These are phyloP conservation scores for Pseudopithomyces chartarum DNA, from an alignment of 2,329 filamentous ascomycete species.

Conservation along the genomic window DNA sequence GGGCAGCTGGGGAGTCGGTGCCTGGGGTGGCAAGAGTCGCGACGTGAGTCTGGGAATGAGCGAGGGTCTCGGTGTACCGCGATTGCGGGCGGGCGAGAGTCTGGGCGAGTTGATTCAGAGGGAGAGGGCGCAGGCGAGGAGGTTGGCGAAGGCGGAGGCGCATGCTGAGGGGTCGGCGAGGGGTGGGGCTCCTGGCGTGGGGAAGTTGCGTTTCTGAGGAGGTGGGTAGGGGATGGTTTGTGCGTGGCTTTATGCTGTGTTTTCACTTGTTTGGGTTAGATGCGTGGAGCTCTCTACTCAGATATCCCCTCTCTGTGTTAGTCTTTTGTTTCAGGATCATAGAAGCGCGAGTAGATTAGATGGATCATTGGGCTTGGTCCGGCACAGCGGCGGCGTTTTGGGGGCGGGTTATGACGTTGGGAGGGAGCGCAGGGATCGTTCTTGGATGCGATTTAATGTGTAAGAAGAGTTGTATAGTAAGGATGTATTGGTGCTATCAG, in stretches of 20 bases:
- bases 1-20: conserved; percentile 22
- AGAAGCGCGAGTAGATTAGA: conserved; percentile 7
- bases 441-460: neutral
- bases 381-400: conserved; percentile 20
- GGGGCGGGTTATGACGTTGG: neutral
- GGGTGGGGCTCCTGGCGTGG: neutral
- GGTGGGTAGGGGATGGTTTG: neutral
- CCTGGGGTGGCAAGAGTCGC: conserved; percentile 23
- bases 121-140: conserved; percentile 31
- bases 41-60: conserved; percentile 8
- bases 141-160: conserved; percentile 34
- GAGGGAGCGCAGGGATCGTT: neutral
- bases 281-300: conserved; percentile 24
- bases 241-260: neutral
- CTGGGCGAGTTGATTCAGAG: conserved; percentile 32
- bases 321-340: neutral
- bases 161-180: conserved; percentile 23
- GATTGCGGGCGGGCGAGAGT: conserved; percentile 25
- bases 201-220: conserved; percentile 1
- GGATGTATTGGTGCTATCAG: too few species aligned
- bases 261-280: conserved; percentile 5
- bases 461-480: neutral
- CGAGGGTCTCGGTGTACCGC: conserved; percentile 17
- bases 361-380: neutral
- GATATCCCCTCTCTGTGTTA: conserved; percentile 18